Base-by-base conservation (phyloP, 2,329 filamentous ascomycete genomes). In the Teratosphaeria epicoccoides region DNA sequence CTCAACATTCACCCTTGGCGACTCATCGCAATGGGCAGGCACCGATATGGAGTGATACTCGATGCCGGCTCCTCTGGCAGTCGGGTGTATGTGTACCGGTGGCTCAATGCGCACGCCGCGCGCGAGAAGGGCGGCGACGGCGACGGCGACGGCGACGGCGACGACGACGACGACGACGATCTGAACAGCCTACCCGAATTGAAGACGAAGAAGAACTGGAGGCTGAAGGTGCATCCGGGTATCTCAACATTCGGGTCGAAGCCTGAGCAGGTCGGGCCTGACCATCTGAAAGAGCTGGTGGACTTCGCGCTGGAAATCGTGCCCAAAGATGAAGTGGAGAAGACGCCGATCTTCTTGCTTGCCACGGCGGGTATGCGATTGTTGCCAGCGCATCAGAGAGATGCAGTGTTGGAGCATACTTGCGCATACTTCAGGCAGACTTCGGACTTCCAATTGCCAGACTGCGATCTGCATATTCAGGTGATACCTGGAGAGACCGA, bases 51-150 rank as follows among this genome's bases (percentile, higher is more conserved):
- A 67, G 87, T 97, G 63, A 90, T 98, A 67, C 81, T 98, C 65
- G 93, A 98, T 78, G 93, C 93, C 68, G 93, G 93, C 61, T 97
- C 93, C 70, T 97, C 93, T 23, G 91, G 93, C 68, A 97, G 91
- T 63, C 86, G 93, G 67, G 79, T 95, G 57, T 88, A 98, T 70
- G 82, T 98, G 52, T 98, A 98, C 73, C 82, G 84, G 70, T 98
- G 93, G 93, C 81, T 90, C 64, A 85, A 94, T 65, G 83, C 83
- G 57, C 75, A 80, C 37, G 77, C 77, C 59, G 49, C 43, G 57
- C 74, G 81, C 62, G 76, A 82, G 55, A 73, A 83, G 51, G 83
- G 80, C 29, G 73, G 77, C 44, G 64, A 72, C 20, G 70, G 80
- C 40, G 77, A 86, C n/a, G n/a, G n/a, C n/a, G n/a, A 80, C 37